phyloP scores from a whole-genome alignment of 805 yeast species.

The Yamadazyma nakazawae region DNA sequence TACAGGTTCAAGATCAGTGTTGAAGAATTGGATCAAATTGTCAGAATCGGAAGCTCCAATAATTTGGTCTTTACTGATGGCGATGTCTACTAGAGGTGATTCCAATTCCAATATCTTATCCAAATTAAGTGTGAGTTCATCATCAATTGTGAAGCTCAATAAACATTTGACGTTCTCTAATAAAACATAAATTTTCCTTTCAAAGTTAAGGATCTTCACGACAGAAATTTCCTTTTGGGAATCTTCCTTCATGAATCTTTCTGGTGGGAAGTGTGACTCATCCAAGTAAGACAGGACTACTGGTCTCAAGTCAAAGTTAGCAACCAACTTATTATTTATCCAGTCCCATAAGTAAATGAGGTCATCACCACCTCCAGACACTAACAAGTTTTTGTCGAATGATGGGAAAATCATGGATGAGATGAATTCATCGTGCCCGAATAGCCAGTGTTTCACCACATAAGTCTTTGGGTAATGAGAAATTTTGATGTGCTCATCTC shows the following conservation, averaged over 20 bases:
- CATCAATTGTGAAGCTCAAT: conserved; percentile 31
- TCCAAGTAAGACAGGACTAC: conserved; percentile 41
- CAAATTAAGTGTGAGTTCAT: conserved; percentile 23
- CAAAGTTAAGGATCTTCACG: conserved; percentile 16
- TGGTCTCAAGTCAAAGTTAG: conserved; percentile 47
- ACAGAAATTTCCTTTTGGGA: conserved; percentile 56
- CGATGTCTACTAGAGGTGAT: conserved; percentile 27
- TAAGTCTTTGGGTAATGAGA: conserved; percentile 75
- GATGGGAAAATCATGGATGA: conserved; percentile 58
- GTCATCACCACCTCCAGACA: conserved; percentile 93
- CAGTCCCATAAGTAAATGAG: conserved; percentile 77
- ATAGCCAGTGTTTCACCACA: conserved; percentile 76
- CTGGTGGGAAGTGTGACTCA: conserved; percentile 62
- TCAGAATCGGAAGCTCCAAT: conserved; percentile 30
- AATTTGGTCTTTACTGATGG: conserved; percentile 18
- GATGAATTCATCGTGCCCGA: conserved; percentile 84
- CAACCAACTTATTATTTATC: conserved; percentile 46
- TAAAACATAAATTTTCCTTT: conserved; percentile 35
- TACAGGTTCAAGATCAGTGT: not conserved
- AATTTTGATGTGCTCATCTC: conserved; percentile 93
- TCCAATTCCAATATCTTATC: conserved; percentile 27
- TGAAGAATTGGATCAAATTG: conserved; percentile 20
- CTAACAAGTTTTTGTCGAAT: conserved; percentile 48
- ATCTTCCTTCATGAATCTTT: conserved; percentile 51
- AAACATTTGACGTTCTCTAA: conserved; percentile 51